Base-by-base conservation (phyloP, 441 rosid genomes). In the Gossypium schwendimanii region DNA sequence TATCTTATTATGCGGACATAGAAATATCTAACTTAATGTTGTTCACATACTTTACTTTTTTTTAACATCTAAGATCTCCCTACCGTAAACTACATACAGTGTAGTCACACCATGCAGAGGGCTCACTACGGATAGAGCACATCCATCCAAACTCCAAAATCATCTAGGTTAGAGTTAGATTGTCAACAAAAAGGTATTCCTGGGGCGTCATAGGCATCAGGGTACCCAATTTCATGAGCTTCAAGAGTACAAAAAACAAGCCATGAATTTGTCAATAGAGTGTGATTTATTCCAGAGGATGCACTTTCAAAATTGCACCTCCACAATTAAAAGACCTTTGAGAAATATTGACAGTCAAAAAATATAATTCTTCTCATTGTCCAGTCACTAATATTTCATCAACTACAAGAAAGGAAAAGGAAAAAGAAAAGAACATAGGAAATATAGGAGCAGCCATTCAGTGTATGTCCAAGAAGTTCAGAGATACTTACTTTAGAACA, bases 401-500 rank as follows among this genome's bases (percentile, higher is more conserved):
- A 17, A 24, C 54, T 24, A 59, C 63, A 31, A 20, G 47, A 18
- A 55, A 55, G 6, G 24, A 20, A 54, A 52, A 52, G 45, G 31
- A 57, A 39, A 36, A 58, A 6, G 44, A 28, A 23, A 69, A 20
- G 1, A 18, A 39, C 26, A 70, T 21, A 6, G 24, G 64, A 53
- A 54, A 54, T 12, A 59, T 63, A 21, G 70, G 21, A 15, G 67
- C 26, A 63, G 50, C 63, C 23, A 49, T 36, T 36, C 61, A 31
- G 69, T 12, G 62, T 15, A 45, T 45, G 53, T 65, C 45, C 12
- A 55, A 31, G 68, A 64, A 62, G 33, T 60, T 67, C 74, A 71
- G 24, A 69, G 63, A 63, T 55, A 55, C 93, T 73, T 89, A 96
- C 99, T 89, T 96, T 53, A 87, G 79, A 31, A 96, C 94, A 31